These are phyloP conservation scores for Fomes fomentarius DNA, from an alignment of 1,284 basidiomycete species.

Conservation along the genomic window DNA sequence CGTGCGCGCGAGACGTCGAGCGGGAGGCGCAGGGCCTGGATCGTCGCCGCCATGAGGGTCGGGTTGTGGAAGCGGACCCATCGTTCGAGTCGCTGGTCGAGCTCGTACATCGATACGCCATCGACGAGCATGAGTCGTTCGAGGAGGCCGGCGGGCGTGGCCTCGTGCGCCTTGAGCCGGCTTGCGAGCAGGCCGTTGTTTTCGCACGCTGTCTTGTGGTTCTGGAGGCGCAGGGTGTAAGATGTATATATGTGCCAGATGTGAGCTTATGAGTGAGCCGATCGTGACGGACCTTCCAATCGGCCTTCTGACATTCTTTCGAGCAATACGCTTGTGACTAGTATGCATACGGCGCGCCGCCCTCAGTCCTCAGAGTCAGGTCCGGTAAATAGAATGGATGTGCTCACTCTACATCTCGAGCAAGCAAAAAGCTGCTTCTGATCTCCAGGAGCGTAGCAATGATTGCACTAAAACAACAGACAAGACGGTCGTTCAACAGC, in stretches of 20 bases:
- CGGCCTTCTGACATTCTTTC: conserved; percentile 32
- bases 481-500: neutral
- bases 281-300: conserved; percentile 32
- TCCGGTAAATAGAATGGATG: no score
- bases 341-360: neutral
- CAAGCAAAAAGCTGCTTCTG: conserved; percentile 28
- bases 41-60: conserved; percentile 30
- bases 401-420: conserved; percentile 28
- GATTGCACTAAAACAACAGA: conserved; percentile 21
- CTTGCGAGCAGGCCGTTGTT: conserved; percentile 26
- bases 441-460: conserved; percentile 24
- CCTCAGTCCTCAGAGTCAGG: no score
- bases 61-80: conserved; percentile 32
- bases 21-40: conserved; percentile 29
- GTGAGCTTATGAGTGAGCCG: neutral
- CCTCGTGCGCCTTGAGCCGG: conserved; percentile 23
- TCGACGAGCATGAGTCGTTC: conserved; percentile 28
- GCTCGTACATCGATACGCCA: conserved; percentile 29
- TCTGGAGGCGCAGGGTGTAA: conserved; percentile 15
- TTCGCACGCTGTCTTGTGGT: conserved; percentile 27
- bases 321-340: conserved; percentile 34
- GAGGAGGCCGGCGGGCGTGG: conserved; percentile 18
- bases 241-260: neutral
- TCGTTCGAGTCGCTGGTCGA: conserved; percentile 34
- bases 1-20: conserved; percentile 23